Evolutionary conservation across 805 yeast genomes (phyloP).

Genomic region (Starmerella bombicola): DNA sequence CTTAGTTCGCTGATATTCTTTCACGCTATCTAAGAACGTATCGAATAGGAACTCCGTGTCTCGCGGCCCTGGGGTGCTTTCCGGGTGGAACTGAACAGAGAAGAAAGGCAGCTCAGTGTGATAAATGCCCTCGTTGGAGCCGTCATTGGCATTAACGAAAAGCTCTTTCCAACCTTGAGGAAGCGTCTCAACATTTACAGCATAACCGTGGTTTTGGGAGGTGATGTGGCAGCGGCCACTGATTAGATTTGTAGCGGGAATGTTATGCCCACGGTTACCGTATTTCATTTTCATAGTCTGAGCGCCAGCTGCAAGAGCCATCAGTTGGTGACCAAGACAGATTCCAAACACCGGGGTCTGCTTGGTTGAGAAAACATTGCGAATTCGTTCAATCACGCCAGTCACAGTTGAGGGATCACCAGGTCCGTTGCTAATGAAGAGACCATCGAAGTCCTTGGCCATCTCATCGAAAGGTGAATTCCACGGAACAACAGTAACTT

Average conservation of each 20-base stretch:
- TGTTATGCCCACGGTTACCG: conserved; percentile 99
- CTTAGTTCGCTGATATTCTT: conserved; percentile 37
- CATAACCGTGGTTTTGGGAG: conserved; percentile 97
- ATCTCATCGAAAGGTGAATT: conserved; percentile 72
- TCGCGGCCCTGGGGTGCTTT: conserved; percentile 97
- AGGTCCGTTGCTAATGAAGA: conserved; percentile 95
- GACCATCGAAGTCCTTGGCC: conserved; percentile 67
- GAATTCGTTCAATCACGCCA: conserved; percentile 49
- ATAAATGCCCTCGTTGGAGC: conserved; percentile 96
- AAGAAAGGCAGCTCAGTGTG: conserved; percentile 77
- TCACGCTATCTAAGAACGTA: conserved; percentile 73
- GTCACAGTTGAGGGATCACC: conserved; percentile 93
- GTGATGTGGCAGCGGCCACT: conserved; percentile 97
- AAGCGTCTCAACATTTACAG: conserved; percentile 75
- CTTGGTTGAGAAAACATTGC: conserved; percentile 45
- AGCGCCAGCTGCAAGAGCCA: conserved; percentile 94
- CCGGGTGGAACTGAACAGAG: conserved; percentile 98
- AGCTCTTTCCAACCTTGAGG: conserved; percentile 79
- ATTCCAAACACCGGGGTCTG: conserved; percentile 93
- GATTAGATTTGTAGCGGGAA: conserved; percentile 80
- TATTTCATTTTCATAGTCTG: conserved; percentile 81
- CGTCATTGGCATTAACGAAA: conserved; percentile 91
- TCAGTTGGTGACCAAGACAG: conserved; percentile 93
- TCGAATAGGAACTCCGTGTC: conserved; percentile 97
- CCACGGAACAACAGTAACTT: conserved; percentile 91